Conservation (phyloP, 805 yeast species). For the Vanderwaltozyma tropicalis region DNA sequence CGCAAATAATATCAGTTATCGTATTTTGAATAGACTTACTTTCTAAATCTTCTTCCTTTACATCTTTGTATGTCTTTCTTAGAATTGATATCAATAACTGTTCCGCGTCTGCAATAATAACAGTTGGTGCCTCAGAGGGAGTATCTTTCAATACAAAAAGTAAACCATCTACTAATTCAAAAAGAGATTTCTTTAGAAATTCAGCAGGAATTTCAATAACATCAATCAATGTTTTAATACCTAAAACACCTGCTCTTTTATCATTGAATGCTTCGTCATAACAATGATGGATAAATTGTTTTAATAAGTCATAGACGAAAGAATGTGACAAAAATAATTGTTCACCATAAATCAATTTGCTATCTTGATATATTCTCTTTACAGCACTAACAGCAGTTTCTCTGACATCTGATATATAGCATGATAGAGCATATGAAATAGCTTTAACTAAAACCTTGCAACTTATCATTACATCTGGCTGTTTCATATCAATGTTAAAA, state of each 20-base stretch:
- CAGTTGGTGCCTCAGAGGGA: constrained; percentile 75
- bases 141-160: constrained; percentile 86
- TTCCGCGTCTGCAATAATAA: constrained; percentile 64
- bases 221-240: constrained; percentile 61
- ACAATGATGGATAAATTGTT: constrained; percentile 81
- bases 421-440: constrained; percentile 69
- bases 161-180: constrained; percentile 76
- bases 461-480: constrained; percentile 60
- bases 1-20: constrained; percentile 84
- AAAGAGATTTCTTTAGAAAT: constrained; percentile 70
- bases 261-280: constrained; percentile 80
- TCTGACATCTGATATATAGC: constrained; percentile 59
- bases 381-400: constrained; percentile 62
- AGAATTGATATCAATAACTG: constrained; percentile 54
- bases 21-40: constrained; percentile 70
- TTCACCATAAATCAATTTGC: constrained; percentile 58
- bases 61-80: constrained; percentile 51
- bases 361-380: constrained; percentile 47
- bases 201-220: constrained; percentile 56
- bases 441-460: constrained; percentile 67
- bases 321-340: constrained; percentile 65
- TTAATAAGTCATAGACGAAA: constrained; percentile 62
- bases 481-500: constrained; percentile 68
- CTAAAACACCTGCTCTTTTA: constrained; percentile 83
- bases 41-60: constrained; percentile 47